Conservation (phyloP, 257 asterid genomes). For the Primulina tabacum region DNA sequence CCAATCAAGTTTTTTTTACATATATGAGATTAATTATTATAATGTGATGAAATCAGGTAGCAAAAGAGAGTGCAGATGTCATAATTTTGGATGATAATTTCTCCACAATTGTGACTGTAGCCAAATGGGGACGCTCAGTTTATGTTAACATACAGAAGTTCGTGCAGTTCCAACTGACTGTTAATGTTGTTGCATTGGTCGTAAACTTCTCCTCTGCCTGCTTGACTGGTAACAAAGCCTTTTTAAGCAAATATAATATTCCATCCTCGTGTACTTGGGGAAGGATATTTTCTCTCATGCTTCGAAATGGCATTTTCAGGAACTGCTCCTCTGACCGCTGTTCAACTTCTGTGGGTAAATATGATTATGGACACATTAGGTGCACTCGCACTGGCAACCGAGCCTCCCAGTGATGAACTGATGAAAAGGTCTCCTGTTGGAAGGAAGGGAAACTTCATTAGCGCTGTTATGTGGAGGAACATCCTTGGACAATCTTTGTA, state of each 20-base stretch:
- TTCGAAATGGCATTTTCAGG: conserved; percentile 39
- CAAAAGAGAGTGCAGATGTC: conserved; percentile 95
- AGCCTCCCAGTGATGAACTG: conserved; percentile 81
- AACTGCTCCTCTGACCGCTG: conserved; percentile 74
- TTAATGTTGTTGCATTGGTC: conserved; percentile 74
- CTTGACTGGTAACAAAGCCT: conserved; percentile 51
- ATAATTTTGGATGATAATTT: conserved; percentile 85
- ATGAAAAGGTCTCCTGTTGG: conserved; percentile 94
- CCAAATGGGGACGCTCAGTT: conserved; percentile 92
- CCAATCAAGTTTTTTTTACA: background rate
- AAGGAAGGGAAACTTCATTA: conserved; percentile 76
- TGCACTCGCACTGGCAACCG: conserved; percentile 94
- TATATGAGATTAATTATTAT: conserved; percentile 1
- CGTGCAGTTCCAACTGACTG: conserved; percentile 88
- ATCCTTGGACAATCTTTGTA: conserved; percentile 83
- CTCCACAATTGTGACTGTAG: conserved; percentile 87
- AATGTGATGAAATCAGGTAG: conserved; percentile 49
- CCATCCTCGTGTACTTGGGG: background rate
- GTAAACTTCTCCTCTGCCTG: conserved; percentile 89
- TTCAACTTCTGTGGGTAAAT: conserved; percentile 96
- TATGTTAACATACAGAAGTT: conserved; percentile 85
- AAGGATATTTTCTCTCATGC: background rate
- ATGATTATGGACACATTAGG: conserved; percentile 99
- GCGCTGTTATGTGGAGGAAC: conserved; percentile 90
- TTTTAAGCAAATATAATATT: too few species aligned